Evolutionary conservation across 140 eudicot species (phyloP).

Genomic region (Oenanthe javanica): DNA sequence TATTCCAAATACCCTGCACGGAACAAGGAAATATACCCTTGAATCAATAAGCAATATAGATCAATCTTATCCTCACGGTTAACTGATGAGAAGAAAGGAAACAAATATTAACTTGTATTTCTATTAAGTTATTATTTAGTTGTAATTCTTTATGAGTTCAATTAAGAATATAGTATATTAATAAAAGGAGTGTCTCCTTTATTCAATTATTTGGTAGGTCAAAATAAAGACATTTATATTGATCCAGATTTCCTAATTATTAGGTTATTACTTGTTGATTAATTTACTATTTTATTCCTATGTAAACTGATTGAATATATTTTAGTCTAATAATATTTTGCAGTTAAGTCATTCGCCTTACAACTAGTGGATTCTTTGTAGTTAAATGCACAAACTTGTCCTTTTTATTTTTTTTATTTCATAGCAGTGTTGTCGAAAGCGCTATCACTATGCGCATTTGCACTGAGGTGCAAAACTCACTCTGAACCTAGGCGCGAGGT

Average conservation of each 20-base stretch:
- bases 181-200: not conserved
- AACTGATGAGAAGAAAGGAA: not conserved
- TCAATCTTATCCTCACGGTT: not conserved
- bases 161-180: too few relatives aligned
- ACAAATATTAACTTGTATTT: not conserved
- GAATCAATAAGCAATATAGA: not conserved
- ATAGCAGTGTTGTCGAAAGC: too few relatives aligned
- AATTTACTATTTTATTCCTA: not conserved
- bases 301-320: not conserved
- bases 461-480: too few relatives aligned
- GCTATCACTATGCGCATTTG: too few relatives aligned
- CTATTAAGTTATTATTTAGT: not conserved
- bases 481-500: too few relatives aligned
- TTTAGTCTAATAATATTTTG: not conserved
- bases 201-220: not conserved
- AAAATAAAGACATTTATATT: not conserved
- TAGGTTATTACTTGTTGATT: not conserved
- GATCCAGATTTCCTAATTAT: not conserved
- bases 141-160: not conserved
- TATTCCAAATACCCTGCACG: not conserved
- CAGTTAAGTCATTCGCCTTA: not conserved
- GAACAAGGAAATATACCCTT: not conserved
- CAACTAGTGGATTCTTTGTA: not conserved
- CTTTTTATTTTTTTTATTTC: not conserved
- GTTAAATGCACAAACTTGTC: not conserved